Base-by-base conservation (phyloP, 2,329 filamentous ascomycete species). In the Thelonectria rubi region DNA sequence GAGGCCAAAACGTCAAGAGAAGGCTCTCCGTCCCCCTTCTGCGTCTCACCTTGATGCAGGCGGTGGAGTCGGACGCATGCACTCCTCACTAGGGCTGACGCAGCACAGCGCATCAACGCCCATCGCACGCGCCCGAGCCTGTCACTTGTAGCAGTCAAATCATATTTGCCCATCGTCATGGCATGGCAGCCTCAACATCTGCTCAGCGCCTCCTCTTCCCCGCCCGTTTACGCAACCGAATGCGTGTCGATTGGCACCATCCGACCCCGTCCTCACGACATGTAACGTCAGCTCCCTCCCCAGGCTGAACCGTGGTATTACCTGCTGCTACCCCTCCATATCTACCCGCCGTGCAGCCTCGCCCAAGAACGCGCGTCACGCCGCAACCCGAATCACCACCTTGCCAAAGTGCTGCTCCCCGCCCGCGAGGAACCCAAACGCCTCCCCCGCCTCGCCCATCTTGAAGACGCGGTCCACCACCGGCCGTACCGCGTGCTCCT, bases 371-470 rank as follows among this genome's bases (percentile, higher is more conserved):
- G 51, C 51, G 51, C 50, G 50, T 53, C 50, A 18, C 17, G 10
- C 12, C 37, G n/a, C 72, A 14, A 80, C 76, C 65, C 72, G 81
- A 57, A 88, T 76, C 9, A 83, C 78, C 30, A 88, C 78, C 74
- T 88, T 88, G 21, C 86, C 85, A 70, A 88, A 85, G 66, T 87
- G 84, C 64, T 79, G 80, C 37, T 84, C 82, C 40, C 77, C 79
- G 26, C 26, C 67, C 74, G 81, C 72, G 87, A 75, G 4, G 67
- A 85, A 85, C 64, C 81, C 73, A 64, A 86, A 80, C 6, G 85
- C 86, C 66, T 83, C 77, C 53, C 74, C 76, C 14, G 78, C 78
- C 69, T 84, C 72, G 5, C 75, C 78, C 66, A 86, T 81, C 18
- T 52, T 68, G 66, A 85, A 86, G 3, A 79, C 76, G 65, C 72